Conservation (phyloP, 2,329 filamentous ascomycete genomes). For the Penicillium italicum region DNA sequence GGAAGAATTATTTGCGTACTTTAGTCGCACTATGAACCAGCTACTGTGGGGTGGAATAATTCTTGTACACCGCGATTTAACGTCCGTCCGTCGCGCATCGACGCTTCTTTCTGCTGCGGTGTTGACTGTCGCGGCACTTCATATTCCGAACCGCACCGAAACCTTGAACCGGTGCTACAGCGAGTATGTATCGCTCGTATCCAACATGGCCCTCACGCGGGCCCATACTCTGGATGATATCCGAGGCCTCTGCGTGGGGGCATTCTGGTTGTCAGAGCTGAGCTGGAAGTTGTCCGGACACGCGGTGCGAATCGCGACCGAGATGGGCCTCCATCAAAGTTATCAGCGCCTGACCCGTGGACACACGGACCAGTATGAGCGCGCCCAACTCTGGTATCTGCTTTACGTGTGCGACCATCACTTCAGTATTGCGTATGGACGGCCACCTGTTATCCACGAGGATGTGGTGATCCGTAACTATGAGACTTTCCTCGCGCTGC, state of each 20-base stretch:
- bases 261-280: slow-evolving; percentile 61
- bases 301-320: slow-evolving; percentile 57
- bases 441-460: slow-evolving; percentile 57
- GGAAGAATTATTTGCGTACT: slow-evolving; percentile 51
- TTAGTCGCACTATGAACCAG: slow-evolving; percentile 50
- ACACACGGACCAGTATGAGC: slow-evolving; percentile 50
- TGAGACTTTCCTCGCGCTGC: slow-evolving; percentile 53
- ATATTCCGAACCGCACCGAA: slow-evolving; percentile 53
- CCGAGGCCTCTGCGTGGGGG: slow-evolving; percentile 57
- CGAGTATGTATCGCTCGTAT: slow-evolving; percentile 56
- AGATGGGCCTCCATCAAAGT: slow-evolving; percentile 55
- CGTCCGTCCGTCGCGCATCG: slow-evolving; percentile 53
- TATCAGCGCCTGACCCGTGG: slow-evolving; percentile 51
- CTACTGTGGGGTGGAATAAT: slow-evolving; percentile 53
- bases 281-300: slow-evolving; percentile 61
- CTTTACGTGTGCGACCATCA: slow-evolving; percentile 65
- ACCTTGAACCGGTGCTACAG: slow-evolving; percentile 55
- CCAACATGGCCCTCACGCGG: slow-evolving; percentile 56
- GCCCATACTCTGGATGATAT: slow-evolving; percentile 58
- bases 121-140: slow-evolving; percentile 56
- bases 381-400: slow-evolving; percentile 59
- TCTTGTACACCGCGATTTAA: slow-evolving; percentile 49
- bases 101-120: slow-evolving; percentile 55
- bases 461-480: slow-evolving; percentile 57
- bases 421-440: slow-evolving; percentile 59